These are phyloP conservation scores for Podospora pseudoanserina DNA, from an alignment of 495 filamentous ascomycete genomes.

Conservation along the genomic window DNA sequence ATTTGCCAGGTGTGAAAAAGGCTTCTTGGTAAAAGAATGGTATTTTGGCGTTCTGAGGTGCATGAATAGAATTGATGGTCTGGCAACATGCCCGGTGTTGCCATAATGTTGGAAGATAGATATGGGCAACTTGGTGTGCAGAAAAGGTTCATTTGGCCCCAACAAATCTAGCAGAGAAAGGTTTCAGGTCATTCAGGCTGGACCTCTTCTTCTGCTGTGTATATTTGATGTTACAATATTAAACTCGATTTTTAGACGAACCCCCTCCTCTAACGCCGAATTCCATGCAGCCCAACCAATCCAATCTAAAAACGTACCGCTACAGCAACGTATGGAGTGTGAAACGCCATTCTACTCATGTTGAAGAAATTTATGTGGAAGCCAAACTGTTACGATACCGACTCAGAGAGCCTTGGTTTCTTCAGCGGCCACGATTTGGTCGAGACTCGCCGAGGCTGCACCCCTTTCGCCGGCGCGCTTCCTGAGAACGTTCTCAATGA, in stretches of 20 bases:
- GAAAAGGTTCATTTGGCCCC: constrained; percentile 3
- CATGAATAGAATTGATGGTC: not conserved
- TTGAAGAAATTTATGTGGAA: constrained; percentile 16
- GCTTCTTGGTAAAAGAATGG: constrained; percentile 73
- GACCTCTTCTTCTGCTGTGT: constrained; percentile 3
- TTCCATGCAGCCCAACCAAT: constrained; percentile 15
- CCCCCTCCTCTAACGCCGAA: constrained; percentile 16
- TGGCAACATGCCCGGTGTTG: not conserved
- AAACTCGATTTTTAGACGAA: constrained; percentile 6
- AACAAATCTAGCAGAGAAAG: constrained; percentile 7
- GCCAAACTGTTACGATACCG: not conserved
- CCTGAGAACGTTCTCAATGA: constrained; percentile 96
- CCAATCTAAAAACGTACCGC: constrained; percentile 9
- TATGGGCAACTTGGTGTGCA: no score
- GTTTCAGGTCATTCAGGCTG: not conserved
- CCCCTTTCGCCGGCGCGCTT: constrained; percentile 62
- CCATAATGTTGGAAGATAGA: not conserved
- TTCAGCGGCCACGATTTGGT: constrained; percentile 24
- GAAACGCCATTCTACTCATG: constrained; percentile 17
- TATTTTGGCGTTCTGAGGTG: not conserved
- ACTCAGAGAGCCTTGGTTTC: constrained; percentile 22
- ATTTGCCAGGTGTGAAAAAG: constrained; percentile 90
- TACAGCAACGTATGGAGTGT: constrained; percentile 7
- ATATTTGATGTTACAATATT: constrained; percentile 27
- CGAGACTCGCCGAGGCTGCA: constrained; percentile 20